Base-by-base conservation (phyloP, 257 asterid species). In the Misopates orontium region DNA sequence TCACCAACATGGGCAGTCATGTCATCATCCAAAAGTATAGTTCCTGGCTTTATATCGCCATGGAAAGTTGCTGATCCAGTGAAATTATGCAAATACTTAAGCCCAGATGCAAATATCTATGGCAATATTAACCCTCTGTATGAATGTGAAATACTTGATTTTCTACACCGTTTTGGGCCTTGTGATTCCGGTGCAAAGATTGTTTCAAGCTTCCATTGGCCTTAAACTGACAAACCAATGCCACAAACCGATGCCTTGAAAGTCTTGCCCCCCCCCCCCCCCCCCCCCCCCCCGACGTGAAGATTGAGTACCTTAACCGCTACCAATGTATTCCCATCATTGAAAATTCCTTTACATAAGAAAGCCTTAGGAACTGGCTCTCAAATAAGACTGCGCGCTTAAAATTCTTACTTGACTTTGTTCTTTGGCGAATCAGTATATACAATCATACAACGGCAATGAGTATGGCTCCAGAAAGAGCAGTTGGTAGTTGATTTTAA, bases 251-350 rank as follows among this genome's bases (percentile, higher is more conserved):
- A 2, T 28, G n/a, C n/a, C n/a, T n/a, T n/a, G n/a, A n/a, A n/a
- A n/a, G n/a, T n/a, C n/a, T n/a, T n/a, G n/a, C n/a, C n/a, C n/a
- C n/a, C n/a, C n/a, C n/a, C n/a, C n/a, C n/a, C n/a, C n/a, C n/a
- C n/a, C n/a, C n/a, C n/a, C n/a, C 77, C 80, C 14, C 70, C 70
- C 47, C 58, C 31, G 4, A 56, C 47, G 4, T 13, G 60, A 50
- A 64, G 76, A 47, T 75, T 64, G 16, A 78, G 58, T 10, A 78
- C 75, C 71, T 75, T 78, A 28, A 75, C 80, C 1, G 83, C 80
- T 16, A 69, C 40, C 15, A 19, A 1, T 15, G 58, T 40, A 47
- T 40, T 66, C 25, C 60, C 71, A 32, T 56, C 66, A 12, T 52
- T 19, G 14, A 78, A 66, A 39, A 40, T 14, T 60, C 79, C 79